phyloP scores from a whole-genome alignment of 257 asterid genomes.

The Rhazya stricta region DNA sequence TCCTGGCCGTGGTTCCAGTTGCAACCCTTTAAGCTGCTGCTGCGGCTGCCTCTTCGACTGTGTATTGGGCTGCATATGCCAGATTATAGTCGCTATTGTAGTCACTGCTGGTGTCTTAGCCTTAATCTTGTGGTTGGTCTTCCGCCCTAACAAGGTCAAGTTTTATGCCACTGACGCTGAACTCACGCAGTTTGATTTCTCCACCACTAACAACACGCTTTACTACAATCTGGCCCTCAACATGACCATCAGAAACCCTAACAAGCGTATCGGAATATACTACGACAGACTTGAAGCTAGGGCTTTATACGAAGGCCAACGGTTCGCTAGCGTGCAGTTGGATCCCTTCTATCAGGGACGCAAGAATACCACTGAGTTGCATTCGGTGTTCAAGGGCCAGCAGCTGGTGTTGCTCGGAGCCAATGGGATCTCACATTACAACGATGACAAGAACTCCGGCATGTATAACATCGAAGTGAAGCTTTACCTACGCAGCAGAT shows the following conservation, averaged over 20 bases:
- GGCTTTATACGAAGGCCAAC: conserved; percentile 53
- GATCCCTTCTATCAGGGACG: conserved; percentile 53
- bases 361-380: conserved; percentile 41
- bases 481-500: conserved; percentile 41
- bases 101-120: conserved; percentile 35
- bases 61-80: conserved; percentile 62
- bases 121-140: conserved; percentile 48
- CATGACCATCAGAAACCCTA: conserved; percentile 71
- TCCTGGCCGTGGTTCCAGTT: conserved; percentile 40
- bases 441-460: conserved; percentile 27
- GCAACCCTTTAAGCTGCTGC: conserved; percentile 75
- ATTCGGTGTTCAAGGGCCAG: conserved; percentile 40
- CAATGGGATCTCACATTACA: conserved; percentile 30
- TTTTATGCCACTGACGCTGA: conserved; percentile 55
- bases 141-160: conserved; percentile 73
- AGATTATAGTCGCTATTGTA: conserved; percentile 49
- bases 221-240: conserved; percentile 55
- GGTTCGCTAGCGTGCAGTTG: conserved; percentile 29
- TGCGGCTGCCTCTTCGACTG: conserved; percentile 61
- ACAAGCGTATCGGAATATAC: conserved; percentile 74
- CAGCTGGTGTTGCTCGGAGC: conserved; percentile 29
- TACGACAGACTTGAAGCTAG: conserved; percentile 71
- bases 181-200: conserved; percentile 49
- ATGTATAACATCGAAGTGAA: conserved; percentile 43
- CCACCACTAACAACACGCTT: conserved; percentile 49